Evolutionary conservation across 441 rosid genomes (phyloP).

Genomic region (Viola pubescens): DNA sequence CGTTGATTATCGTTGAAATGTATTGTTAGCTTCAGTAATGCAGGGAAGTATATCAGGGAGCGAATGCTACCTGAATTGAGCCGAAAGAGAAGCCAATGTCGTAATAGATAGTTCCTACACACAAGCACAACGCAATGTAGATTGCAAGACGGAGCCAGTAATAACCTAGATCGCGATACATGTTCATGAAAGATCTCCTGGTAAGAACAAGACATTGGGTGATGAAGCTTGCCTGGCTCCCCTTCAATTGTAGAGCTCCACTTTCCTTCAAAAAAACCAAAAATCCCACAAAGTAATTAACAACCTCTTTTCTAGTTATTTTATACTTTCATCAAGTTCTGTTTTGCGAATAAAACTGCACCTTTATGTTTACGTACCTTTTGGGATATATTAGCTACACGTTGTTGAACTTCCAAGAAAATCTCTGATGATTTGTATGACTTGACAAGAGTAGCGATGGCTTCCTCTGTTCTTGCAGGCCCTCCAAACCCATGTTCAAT

Average conservation of each 20-base stretch:
- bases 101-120: conserved; percentile 36
- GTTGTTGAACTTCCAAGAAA: conserved; percentile 18
- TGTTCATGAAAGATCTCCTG: conserved; percentile 46
- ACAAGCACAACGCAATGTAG: conserved; percentile 29
- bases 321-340: too few species aligned
- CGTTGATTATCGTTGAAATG: background rate
- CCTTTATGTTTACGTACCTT: background rate
- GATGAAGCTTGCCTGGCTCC: conserved; percentile 33
- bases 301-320: too few species aligned
- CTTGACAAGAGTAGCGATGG: conserved; percentile 23
- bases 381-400: conserved; percentile 15
- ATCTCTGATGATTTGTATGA: conserved; percentile 31
- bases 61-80: conserved; percentile 34
- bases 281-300: background rate
- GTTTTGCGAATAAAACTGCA: background rate
- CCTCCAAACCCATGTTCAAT: conserved; percentile 27
- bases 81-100: conserved; percentile 26
- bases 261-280: conserved; percentile 11
- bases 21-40: too few species aligned
- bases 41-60: too few species aligned
- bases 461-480: conserved; percentile 20
- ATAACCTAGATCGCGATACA: conserved; percentile 58
- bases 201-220: conserved; percentile 38
- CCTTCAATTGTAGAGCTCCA: conserved; percentile 15
- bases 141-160: conserved; percentile 52